Conservation (phyloP, 2,329 filamentous ascomycete species). For the Pseudocercospora crystallina region DNA sequence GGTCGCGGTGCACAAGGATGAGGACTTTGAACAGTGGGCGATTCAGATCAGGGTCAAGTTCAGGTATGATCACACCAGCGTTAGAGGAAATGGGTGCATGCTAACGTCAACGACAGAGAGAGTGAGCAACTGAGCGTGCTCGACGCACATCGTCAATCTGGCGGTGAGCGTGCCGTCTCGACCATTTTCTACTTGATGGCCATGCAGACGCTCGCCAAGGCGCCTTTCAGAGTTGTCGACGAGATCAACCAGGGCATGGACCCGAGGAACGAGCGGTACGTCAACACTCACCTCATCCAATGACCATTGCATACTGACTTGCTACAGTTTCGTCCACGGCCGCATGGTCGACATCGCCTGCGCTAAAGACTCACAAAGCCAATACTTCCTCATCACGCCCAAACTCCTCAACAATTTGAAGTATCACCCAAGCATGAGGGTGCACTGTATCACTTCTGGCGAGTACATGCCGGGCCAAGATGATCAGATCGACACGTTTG, state of each 20-base stretch:
- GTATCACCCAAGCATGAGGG: constrained; percentile 88
- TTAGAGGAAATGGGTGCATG: constrained; percentile 4
- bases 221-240: constrained; percentile 96
- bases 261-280: constrained; percentile 80
- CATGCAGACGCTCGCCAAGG: constrained; percentile 86
- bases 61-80: constrained; percentile 56
- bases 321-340: constrained; percentile 75
- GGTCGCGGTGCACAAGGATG: constrained; percentile 80
- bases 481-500: constrained; percentile 44
- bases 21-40: constrained; percentile 89
- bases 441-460: constrained; percentile 90
- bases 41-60: constrained; percentile 95
- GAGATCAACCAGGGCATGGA: constrained; percentile 99
- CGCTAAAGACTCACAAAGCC: constrained; percentile 48
- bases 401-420: constrained; percentile 83
- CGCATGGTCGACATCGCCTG: constrained; percentile 98
- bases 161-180: constrained; percentile 91
- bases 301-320: constrained; percentile 10
- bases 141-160: constrained; percentile 89
- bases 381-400: constrained; percentile 97
- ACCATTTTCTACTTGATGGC: constrained; percentile 99
- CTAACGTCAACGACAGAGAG: constrained; percentile 52
- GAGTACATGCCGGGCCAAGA: constrained; percentile 56
- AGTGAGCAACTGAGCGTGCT: constrained; percentile 81
- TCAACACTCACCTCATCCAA: not conserved